Evolutionary conservation across 345 rosid genomes (phyloP), one percentile per base, ranked within the genome.

Genomic region (Eucalyptus albens): DNA sequence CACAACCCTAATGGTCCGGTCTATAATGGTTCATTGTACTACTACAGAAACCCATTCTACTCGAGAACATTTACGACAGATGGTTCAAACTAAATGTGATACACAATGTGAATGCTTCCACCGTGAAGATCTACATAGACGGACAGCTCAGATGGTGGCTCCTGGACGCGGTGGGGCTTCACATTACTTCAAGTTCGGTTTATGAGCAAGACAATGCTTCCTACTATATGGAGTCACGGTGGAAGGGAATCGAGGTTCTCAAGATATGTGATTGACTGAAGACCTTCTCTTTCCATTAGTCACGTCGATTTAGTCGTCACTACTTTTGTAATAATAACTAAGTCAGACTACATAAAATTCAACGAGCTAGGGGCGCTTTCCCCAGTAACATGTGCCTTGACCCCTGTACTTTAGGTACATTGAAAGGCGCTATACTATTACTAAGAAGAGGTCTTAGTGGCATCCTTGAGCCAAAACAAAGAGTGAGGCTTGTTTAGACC

Each of bases 1-100:
- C 89, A 88, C 86, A 27, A 88, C 89, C 50, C 29, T 77, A 15
- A 88, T 88, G 86, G n/a, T 88, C 31, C 77, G 60, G 86, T 88
- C 62, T 88, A 88, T 50, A 72, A 88, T 16, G 65, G 89, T 22
- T 47, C 86, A 9, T 24, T 88, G 7, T 40, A 27, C 42, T 88
- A 47, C 14, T 87, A 56, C 37, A 42, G 45, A 29, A 87, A 4
- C 50, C 22, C 14, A 8, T 86, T 40, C 42, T 86, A 40, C 44
- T 86, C 62, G 44, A 50, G 42, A 86, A 50, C 87, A 17, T 86
- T 9, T n/a, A 51, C 44, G 62, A 86, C 62, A 86, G 87, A 60
- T 60, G 15, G 31, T 60, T 60, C 69, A 29, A 60, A 29, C 69
- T 60, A 29, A 60, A 60, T 29, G 15, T 60, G 33, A 60, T 27